Percentiles rank a stretch among this genome's conserved stretches.
These are phyloP conservation scores for Fusarium heterosporum DNA, from an alignment of 2,329 filamentous ascomycete species.

Conservation along the genomic window DNA sequence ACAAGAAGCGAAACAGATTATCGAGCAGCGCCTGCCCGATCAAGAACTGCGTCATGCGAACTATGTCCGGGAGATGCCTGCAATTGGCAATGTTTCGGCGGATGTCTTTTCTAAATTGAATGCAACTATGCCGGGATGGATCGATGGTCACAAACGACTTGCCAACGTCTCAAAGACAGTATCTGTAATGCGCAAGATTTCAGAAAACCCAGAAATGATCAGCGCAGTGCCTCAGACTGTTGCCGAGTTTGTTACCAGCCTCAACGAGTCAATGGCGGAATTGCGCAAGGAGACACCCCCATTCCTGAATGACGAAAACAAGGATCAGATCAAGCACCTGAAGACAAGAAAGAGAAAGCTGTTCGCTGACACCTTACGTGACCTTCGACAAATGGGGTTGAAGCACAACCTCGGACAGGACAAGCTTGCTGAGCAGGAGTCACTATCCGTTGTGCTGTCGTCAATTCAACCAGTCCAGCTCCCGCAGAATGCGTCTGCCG, in stretches of 20 bases:
- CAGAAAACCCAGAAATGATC: constrained; percentile 62
- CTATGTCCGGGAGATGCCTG: constrained; percentile 1
- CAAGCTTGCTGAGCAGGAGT: constrained; percentile 77
- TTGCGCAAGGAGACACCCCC: constrained; percentile 86
- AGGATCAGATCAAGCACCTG: constrained; percentile 84
- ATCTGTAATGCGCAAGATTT: constrained; percentile 77
- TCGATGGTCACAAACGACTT: constrained; percentile 71
- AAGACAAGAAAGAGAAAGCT: constrained; percentile 91
- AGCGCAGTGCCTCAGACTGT: constrained; percentile 71
- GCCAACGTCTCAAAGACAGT: constrained; percentile 77
- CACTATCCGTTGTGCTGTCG: constrained; percentile 76
- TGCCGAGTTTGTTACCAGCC: constrained; percentile 74
- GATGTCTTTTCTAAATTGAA: constrained; percentile 41
- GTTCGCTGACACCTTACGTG: constrained; percentile 87
- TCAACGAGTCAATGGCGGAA: constrained; percentile 75
- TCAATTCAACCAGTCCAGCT: constrained; percentile 58
- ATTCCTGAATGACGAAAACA: constrained; percentile 87
- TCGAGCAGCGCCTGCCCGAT: constrained; percentile 70
- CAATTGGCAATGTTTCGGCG: constrained; percentile 17
- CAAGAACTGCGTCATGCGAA: constrained; percentile 47
- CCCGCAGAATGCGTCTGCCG: constrained; percentile 39
- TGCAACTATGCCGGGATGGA: constrained; percentile 52
- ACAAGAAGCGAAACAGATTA: constrained; percentile 77
- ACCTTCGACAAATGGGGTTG: constrained; percentile 88
- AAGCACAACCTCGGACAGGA: constrained; percentile 83